Base-by-base conservation (phyloP, 257 asterid species). In the Apocynum venetum region DNA sequence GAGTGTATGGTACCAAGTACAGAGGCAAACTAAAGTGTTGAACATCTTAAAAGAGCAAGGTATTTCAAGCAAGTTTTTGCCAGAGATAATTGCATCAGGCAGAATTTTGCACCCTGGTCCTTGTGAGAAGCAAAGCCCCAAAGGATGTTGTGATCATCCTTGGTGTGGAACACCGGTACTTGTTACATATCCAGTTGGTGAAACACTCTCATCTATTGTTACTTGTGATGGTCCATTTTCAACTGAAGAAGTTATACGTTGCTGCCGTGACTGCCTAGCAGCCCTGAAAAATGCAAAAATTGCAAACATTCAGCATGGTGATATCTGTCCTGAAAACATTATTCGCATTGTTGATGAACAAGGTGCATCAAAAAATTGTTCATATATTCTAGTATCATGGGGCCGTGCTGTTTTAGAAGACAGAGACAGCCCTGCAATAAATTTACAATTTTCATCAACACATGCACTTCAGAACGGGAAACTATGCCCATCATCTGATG, bases 1-100 rank as follows among this genome's bases (percentile, higher is more conserved):
- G 98, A 91, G 89, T 67, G 79, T 90, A 19, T 93, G 98, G 98
- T 93, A 91, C 87, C 92, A 88, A 83, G 98, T 93, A 41, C 97
- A 89, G 76, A 84, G 98, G 76, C 98, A 93, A 84, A 89, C 94
- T 3, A 93, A 93, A 80, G 90, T 93, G 19, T 43, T 93, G 78
- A 91, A 89, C 77, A 86, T 89, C 76, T 78, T 93, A 4, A 89
- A 86, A 71, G 90, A 89, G 43, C 82, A 85, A 4, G 91, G 96
- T 8, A 70, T 85, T 64, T 79, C 91, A 2, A 79, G 93, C 79
- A 87, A 86, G 77, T 76, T 84, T 76, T 86, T 93, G 44, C 98
- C 98, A 0, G 91, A 85, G 75, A 86, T 89, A 73, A 77, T 89
- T 20, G 88, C 92, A 0, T 86, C 98, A 0, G 98, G 98, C 1